These are phyloP conservation scores for Marasmius fiardii DNA, from an alignment of 1,284 basidiomycete genomes.

Conservation along the genomic window DNA sequence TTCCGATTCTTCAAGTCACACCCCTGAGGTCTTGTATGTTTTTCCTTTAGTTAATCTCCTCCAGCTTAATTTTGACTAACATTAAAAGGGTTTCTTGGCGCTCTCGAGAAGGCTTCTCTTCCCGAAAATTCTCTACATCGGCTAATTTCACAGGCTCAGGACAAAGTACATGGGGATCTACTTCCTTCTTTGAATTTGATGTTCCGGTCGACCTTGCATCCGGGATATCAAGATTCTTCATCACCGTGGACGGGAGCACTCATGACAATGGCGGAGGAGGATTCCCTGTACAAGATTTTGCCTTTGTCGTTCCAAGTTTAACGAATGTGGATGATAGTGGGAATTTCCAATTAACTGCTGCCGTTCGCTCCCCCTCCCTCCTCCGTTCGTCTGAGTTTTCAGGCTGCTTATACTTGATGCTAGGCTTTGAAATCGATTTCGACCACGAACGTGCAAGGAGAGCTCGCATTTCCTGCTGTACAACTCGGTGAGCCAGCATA, in stretches of 20 bases:
- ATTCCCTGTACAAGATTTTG: background rate
- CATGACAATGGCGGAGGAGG: background rate
- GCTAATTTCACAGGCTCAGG: background rate
- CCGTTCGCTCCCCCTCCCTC: background rate
- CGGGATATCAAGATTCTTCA: conserved; percentile 1
- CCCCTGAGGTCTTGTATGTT: background rate
- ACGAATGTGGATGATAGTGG: background rate
- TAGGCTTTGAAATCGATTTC: background rate
- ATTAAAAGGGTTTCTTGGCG: background rate
- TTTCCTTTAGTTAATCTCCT: background rate
- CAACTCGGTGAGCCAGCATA: background rate
- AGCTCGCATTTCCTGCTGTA: background rate
- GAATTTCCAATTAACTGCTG: background rate
- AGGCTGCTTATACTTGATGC: background rate
- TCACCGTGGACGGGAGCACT: background rate
- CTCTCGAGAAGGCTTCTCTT: background rate
- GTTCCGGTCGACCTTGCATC: background rate
- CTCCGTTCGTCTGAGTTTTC: background rate
- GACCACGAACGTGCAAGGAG: background rate
- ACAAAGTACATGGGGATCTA: background rate
- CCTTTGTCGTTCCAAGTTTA: background rate
- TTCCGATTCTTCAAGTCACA: background rate
- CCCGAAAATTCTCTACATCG: background rate
- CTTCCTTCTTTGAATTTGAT: background rate
- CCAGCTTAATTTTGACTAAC: too few species aligned